Percentiles rank a stretch among this genome's conserved stretches.
Conservation (phyloP, 352 stramenopile genomes). For the Phytophthora uliginosa region DNA sequence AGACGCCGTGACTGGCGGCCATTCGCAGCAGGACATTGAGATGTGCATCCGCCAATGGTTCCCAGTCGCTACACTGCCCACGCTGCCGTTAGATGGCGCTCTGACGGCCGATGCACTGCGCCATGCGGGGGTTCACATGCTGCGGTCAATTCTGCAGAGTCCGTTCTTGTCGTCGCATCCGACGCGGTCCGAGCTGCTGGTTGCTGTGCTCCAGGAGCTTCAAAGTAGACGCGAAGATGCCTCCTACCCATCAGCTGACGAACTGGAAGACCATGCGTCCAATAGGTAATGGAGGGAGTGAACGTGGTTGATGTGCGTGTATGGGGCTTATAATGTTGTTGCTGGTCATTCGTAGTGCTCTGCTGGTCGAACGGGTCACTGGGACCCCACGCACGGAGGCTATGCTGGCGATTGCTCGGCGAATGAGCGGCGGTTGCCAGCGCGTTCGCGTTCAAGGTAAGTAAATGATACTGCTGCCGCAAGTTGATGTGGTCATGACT, state of each 20-base stretch:
- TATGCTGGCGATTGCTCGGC: constrained; percentile 45
- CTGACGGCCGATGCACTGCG: constrained; percentile 21
- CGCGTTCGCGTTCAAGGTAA: constrained; percentile 51
- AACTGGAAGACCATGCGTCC: constrained; percentile 15
- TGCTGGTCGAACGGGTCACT: constrained; percentile 37
- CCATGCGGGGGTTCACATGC: constrained; percentile 44
- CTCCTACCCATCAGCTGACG: constrained; percentile 16
- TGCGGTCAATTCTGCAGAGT: constrained; percentile 61
- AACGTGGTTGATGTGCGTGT: neutral
- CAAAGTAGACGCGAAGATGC: constrained; percentile 16
- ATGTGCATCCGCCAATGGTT: constrained; percentile 42
- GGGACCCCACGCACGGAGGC: constrained; percentile 27
- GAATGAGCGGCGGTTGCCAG: constrained; percentile 40
- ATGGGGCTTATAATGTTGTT: constrained; percentile 7
- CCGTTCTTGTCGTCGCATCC: constrained; percentile 58
- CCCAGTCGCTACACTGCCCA: constrained; percentile 49
- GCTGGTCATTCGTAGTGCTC: constrained; percentile 25
- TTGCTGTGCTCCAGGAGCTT: constrained; percentile 41
- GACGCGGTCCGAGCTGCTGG: constrained; percentile 50
- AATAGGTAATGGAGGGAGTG: constrained; percentile 18
- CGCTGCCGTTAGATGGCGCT: constrained; percentile 30
- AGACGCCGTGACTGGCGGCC: constrained; percentile 19
- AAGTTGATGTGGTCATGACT: neutral
- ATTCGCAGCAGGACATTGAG: constrained; percentile 28
- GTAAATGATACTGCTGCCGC: neutral